A percentile compares a stretch with the other conserved stretches of the same genome.
phyloP scores from a whole-genome alignment of 495 filamentous ascomycete species.

The Xylaria cubensis region DNA sequence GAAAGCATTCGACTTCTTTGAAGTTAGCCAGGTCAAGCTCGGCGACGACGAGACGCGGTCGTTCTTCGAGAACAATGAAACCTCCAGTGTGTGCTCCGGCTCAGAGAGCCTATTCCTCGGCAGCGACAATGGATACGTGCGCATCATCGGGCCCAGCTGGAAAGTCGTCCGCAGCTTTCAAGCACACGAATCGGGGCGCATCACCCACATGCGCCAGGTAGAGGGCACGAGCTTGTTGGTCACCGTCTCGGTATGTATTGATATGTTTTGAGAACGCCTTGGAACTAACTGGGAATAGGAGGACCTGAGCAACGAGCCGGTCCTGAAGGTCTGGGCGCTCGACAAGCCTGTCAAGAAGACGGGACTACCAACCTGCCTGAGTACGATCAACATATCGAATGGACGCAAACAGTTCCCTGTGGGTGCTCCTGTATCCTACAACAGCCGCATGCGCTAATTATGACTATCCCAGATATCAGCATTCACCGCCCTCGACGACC shows the following conservation, averaged over 20 bases:
- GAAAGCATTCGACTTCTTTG: slow-evolving; percentile 99
- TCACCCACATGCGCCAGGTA: slow-evolving; percentile 96
- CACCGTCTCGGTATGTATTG: slow-evolving; percentile 67
- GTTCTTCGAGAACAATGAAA: slow-evolving; percentile 56
- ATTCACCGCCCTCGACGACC: slow-evolving; percentile 82
- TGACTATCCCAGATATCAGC: slow-evolving; percentile 74
- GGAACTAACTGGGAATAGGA: slow-evolving; percentile 54
- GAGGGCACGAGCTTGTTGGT: slow-evolving; percentile 85
- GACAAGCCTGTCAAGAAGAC: slow-evolving; percentile 96
- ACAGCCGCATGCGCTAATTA: slow-evolving; percentile 16
- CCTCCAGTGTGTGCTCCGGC: slow-evolving; percentile 74
- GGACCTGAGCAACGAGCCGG: slow-evolving; percentile 83
- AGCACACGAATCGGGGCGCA: slow-evolving; percentile 77
- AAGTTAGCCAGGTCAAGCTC: slow-evolving; percentile 83
- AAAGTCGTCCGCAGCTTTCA: slow-evolving; percentile 86
- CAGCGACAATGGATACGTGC: slow-evolving; percentile 80
- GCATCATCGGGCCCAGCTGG: slow-evolving; percentile 84
- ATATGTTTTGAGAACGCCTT: not conserved
- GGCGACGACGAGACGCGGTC: slow-evolving; percentile 68
- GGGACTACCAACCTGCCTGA: slow-evolving; percentile 83
- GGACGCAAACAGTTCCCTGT: slow-evolving; percentile 92
- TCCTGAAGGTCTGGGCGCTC: slow-evolving; percentile 94
- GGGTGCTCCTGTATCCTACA: slow-evolving; percentile 32
- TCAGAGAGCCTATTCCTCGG: slow-evolving; percentile 92
- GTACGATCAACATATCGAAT: slow-evolving; percentile 84